Evolutionary conservation across 2,329 filamentous ascomycete species (phyloP).

Genomic region (Fusarium siculi): DNA sequence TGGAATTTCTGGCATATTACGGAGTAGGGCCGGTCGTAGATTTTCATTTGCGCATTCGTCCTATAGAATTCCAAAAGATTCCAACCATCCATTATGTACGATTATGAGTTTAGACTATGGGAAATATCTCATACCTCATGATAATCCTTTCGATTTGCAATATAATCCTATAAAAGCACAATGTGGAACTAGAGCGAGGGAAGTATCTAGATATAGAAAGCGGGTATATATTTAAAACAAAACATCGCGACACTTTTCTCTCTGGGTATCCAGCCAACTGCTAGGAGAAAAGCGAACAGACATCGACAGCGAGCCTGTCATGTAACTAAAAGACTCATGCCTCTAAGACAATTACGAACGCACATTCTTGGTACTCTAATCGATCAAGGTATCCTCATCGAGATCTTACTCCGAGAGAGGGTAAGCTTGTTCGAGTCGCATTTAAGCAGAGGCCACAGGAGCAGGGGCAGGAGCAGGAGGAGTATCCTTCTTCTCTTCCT

Average conservation of each 20-base stretch:
- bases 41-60: constrained; percentile 33
- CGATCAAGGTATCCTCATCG: constrained; percentile 6
- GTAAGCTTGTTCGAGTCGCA: background rate
- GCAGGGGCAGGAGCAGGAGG: constrained; percentile 40
- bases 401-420: constrained; percentile 1
- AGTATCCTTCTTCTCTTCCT: constrained; percentile 42
- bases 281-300: constrained; percentile 40
- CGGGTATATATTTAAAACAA: constrained; percentile 48
- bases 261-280: constrained; percentile 48
- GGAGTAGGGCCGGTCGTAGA: constrained; percentile 11
- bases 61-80: background rate
- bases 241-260: constrained; percentile 43
- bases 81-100: background rate
- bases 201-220: constrained; percentile 6
- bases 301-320: constrained; percentile 4
- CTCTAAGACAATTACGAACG: background rate
- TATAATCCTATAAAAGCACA: background rate
- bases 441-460: constrained; percentile 40
- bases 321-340: constrained; percentile 3
- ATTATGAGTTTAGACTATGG: background rate
- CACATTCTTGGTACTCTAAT: background rate
- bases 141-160: background rate
- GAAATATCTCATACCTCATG: background rate
- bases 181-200: background rate
- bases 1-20: background rate